Percentiles rank a stretch among this genome's conserved stretches.
These are phyloP conservation scores for Trichoderma gamsii DNA, from an alignment of 495 filamentous ascomycete species.

Conservation along the genomic window DNA sequence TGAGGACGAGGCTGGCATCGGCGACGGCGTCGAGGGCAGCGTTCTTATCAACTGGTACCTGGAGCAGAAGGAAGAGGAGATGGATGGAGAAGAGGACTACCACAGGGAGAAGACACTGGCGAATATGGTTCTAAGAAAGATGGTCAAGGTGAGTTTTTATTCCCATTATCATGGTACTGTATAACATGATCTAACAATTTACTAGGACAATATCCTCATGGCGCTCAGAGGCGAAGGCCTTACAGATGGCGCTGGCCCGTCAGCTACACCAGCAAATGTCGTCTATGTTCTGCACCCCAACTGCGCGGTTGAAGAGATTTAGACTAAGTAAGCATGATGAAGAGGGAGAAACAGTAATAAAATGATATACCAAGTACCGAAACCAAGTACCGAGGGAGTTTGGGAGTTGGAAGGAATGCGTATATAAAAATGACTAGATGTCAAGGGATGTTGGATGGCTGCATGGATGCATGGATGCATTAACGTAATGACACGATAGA, in stretches of 20 bases:
- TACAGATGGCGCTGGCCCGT: constrained; percentile 43
- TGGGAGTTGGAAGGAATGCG: background rate
- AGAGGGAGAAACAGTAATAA: background rate
- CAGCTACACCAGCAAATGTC: constrained; percentile 42
- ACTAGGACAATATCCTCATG: constrained; percentile 86
- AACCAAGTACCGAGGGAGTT: background rate
- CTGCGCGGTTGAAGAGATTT: constrained; percentile 63
- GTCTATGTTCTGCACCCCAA: constrained; percentile 95
- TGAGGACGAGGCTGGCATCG: constrained; percentile 66
- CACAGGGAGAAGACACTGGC: constrained; percentile 67
- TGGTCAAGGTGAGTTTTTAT: constrained; percentile 74
- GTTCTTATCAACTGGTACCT: constrained; percentile 87
- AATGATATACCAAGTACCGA: background rate
- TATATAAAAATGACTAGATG: background rate
- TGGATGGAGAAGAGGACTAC: constrained; percentile 73
- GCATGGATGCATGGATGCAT: background rate
- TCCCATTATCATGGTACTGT: background rate
- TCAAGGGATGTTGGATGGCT: constrained; percentile 1
- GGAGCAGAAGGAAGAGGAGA: constrained; percentile 82
- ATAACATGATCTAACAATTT: constrained; percentile 12
- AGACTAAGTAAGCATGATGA: background rate
- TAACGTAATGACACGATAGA: background rate
- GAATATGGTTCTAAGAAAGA: constrained; percentile 87
- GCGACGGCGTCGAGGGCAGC: constrained; percentile 87
- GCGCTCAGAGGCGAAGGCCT: constrained; percentile 81